phyloP scores from a whole-genome alignment of 129 eudicot genomes.

The Centaurea solstitialis region DNA sequence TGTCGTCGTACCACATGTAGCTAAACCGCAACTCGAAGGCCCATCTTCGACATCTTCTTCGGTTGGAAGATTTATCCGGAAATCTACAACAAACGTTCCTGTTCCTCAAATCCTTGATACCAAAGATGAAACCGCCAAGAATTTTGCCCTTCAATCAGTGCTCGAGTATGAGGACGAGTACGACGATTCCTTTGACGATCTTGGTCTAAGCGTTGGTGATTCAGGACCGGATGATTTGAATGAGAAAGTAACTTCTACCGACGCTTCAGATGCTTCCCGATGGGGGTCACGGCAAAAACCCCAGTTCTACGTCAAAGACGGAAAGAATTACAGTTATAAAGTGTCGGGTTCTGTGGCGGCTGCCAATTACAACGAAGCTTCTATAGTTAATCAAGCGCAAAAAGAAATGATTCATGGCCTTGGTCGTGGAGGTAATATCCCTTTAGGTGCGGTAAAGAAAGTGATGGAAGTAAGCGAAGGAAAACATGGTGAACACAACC shows the following conservation, averaged over 20 bases:
- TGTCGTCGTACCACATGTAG: background rate
- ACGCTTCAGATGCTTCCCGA: conserved; percentile 45
- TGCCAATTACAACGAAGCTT: conserved; percentile 73
- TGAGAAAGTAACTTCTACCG: conserved; percentile 37
- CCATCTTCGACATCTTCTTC: conserved; percentile 56
- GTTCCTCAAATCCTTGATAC: conserved; percentile 49
- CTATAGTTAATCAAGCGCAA: conserved; percentile 62
- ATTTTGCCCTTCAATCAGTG: conserved; percentile 56
- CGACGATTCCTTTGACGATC: conserved; percentile 94
- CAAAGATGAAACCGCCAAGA: conserved; percentile 44
- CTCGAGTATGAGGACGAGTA: conserved; percentile 94
- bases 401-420: conserved; percentile 77
- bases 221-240: conserved; percentile 63
- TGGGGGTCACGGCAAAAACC: conserved; percentile 87
- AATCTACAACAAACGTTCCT: conserved; percentile 36
- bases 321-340: conserved; percentile 91
- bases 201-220: conserved; percentile 73
- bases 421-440: conserved; percentile 88
- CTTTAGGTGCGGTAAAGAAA: conserved; percentile 63
- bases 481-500: conserved; percentile 17
- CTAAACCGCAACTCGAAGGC: conserved; percentile 22
- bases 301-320: conserved; percentile 89
- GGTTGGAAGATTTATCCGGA: conserved; percentile 73
- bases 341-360: conserved; percentile 91
- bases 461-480: conserved; percentile 42